Evolutionary conservation across 1,139 yeast genomes (phyloP), one percentile per base, ranked within the genome.

Genomic region (Yamadazyma mexicana): DNA sequence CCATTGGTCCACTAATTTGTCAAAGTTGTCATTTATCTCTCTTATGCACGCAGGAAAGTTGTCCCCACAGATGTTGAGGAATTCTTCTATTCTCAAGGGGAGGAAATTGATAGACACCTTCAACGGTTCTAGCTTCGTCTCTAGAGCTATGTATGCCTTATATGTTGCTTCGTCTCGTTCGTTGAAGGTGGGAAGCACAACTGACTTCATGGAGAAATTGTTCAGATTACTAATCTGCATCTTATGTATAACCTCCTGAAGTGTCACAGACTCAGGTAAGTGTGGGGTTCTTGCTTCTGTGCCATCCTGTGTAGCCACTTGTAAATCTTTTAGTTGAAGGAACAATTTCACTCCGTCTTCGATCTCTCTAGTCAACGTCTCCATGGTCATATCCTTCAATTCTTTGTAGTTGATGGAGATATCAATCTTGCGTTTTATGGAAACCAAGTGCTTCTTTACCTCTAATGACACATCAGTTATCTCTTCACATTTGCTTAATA

Each of bases 401-500:
- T 85, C 94, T 38, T 70, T 63, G 59, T 73, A 82, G 45, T 79
- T 83, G 10, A 73, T 63, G 1, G 85, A 70, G 7, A 82, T 61
- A 43, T 78, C 84, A 9, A 81, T 62, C 37, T 66, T 67, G 31
- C 62, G 59, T 50, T 78, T 75, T 26, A 70, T 55, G 1, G 61
- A 47, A 6, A 66, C 53, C 6, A 72, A 47, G 33, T 59, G 47
- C 36, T 67, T 65, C 47, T 73, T 71, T 18, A 73, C 66, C 4
- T 66, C 68, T 31, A 69, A 56, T 44, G 72, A 62, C 24, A 66
- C 49, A 43, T 69, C 75, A 35, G 75, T 67, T 11, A 69, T 50
- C 39, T 55, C 49, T 43, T 65, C 70, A 27, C 77, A 62, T 24
- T 57, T 59, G 14, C 42, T 44, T 24, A 59, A 42, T 22, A 57